Evolutionary conservation across 805 yeast species (phyloP).

Genomic region (Starmerella khaoyaiensis): DNA sequence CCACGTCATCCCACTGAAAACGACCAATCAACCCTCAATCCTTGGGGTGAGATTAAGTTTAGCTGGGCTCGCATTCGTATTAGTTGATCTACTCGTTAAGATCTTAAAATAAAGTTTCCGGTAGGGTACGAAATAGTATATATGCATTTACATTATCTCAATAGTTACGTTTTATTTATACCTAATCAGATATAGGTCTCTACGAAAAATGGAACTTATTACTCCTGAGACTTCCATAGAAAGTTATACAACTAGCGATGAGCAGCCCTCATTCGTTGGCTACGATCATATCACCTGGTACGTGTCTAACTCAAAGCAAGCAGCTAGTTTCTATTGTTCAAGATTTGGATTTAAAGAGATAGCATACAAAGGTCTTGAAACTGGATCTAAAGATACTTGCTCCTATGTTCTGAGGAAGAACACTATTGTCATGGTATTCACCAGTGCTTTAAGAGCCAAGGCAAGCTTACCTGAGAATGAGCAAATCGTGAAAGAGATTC

Average conservation of each 20-base stretch:
- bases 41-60: too few relatives aligned
- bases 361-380: constrained; percentile 58
- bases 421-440: constrained; percentile 37
- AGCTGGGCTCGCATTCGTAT: too few relatives aligned
- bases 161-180: too few relatives aligned
- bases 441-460: constrained; percentile 29
- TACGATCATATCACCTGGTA: constrained; percentile 60
- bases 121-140: too few relatives aligned
- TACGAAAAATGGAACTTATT: not conserved
- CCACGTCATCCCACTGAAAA: too few relatives aligned
- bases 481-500: constrained; percentile 30
- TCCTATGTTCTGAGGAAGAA: constrained; percentile 53
- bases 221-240: constrained; percentile 8
- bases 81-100: too few relatives aligned
- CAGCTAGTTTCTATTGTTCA: constrained; percentile 42
- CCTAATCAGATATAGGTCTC: too few relatives aligned
- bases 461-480: constrained; percentile 24
- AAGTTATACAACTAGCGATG: not conserved
- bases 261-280: not conserved
- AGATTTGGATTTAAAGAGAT: constrained; percentile 51
- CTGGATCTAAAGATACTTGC: constrained; percentile 42
- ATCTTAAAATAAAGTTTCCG: too few relatives aligned
- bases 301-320: constrained; percentile 57
- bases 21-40: too few relatives aligned
- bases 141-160: too few relatives aligned